Conservation (phyloP, 2,329 filamentous ascomycete species). For the Diaporthe destruens region DNA sequence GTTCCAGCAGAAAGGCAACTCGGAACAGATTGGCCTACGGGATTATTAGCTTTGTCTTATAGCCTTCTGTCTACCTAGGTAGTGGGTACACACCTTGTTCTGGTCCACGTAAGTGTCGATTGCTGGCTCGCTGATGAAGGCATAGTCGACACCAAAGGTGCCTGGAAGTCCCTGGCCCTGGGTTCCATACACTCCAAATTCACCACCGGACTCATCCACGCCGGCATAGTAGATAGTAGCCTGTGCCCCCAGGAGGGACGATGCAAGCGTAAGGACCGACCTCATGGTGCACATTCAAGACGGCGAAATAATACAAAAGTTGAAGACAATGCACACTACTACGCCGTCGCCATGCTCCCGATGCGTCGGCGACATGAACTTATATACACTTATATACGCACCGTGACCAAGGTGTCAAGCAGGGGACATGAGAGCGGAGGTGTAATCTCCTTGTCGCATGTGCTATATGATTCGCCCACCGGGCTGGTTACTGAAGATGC, state of each 20-base stretch:
- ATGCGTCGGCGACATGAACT: too few relatives aligned
- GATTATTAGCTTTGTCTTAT: background rate
- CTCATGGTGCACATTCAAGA: slow-evolving; percentile 45
- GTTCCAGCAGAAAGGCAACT: slow-evolving; percentile 63
- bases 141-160: slow-evolving; percentile 62
- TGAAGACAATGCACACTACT: background rate
- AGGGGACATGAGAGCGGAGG: background rate
- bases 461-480: background rate
- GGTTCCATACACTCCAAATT: slow-evolving; percentile 58
- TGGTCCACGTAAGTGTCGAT: slow-evolving; percentile 61
- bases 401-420: background rate
- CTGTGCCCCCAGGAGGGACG: slow-evolving; percentile 47
- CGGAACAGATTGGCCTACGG: slow-evolving; percentile 58
- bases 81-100: slow-evolving; percentile 52
- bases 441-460: slow-evolving; percentile 13
- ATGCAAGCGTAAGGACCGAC: slow-evolving; percentile 41
- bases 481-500: background rate
- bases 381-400: slow-evolving; percentile 21
- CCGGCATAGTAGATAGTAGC: slow-evolving; percentile 63
- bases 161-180: slow-evolving; percentile 61
- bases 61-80: background rate
- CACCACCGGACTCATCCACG: slow-evolving; percentile 60
- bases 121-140: slow-evolving; percentile 60
- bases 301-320: background rate
- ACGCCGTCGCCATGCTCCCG: background rate